Percentiles rank a stretch among this genome's conserved stretches.
phyloP scores from a whole-genome alignment of 768 basidiomycete genomes.

The Panaeolus cyanescens region DNA sequence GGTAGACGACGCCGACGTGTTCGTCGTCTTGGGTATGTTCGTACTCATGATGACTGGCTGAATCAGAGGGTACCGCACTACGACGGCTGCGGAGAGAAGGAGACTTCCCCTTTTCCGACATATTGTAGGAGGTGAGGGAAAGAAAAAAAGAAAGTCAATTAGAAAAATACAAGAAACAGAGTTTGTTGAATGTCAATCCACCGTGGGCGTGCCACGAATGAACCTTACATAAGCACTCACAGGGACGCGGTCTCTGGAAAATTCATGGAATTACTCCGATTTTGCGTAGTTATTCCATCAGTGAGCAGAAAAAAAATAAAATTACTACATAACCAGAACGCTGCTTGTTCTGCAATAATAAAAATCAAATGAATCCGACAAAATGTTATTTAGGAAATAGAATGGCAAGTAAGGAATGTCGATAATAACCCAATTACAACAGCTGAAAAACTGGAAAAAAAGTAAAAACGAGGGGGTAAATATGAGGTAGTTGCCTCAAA shows the following conservation, averaged over 20 bases:
- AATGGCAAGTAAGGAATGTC: neutral
- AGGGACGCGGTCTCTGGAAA: neutral
- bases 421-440: conserved; percentile 15
- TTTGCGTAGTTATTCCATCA: neutral
- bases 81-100: conserved; percentile 21
- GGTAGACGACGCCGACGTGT: conserved; percentile 49
- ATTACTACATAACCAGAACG: neutral
- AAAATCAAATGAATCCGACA: neutral
- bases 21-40: conserved; percentile 51
- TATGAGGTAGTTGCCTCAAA: conserved; percentile 4
- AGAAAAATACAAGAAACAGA: conserved; percentile 2
- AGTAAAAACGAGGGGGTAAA: conserved; percentile 7
- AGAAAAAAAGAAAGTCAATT: conserved; percentile 13
- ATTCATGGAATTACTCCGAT: too few relatives aligned
- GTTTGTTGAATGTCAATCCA: neutral
- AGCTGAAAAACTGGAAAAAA: conserved; percentile 7
- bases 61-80: conserved; percentile 15
- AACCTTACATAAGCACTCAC: conserved; percentile 16
- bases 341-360: neutral
- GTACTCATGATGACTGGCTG: conserved; percentile 14
- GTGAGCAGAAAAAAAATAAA: neutral
- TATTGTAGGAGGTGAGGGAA: conserved; percentile 24
- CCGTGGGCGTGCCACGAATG: conserved; percentile 16
- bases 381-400: neutral
- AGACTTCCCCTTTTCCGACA: conserved; percentile 31